Evolutionary conservation across 257 asterid genomes (phyloP).

Genomic region (Solanum piurae): DNA sequence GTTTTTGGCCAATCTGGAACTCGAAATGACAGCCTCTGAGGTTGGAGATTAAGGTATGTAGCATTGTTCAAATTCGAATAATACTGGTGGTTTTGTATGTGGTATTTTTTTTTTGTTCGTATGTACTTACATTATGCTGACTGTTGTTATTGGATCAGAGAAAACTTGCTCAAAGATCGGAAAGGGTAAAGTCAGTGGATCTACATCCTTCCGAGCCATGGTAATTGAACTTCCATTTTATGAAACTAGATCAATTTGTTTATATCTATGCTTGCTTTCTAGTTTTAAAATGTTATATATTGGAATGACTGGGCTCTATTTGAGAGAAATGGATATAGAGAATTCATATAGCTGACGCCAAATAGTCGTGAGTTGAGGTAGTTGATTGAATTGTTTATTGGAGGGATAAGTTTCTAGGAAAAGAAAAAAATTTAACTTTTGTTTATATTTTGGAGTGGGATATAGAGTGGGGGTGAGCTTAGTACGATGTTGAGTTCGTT

Average conservation of each 20-base stretch:
- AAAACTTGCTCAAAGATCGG: slow-evolving; percentile 42
- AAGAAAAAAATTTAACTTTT: not conserved
- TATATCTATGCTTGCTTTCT: not conserved
- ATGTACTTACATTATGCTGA: not conserved
- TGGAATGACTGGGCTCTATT: not conserved
- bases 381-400: not conserved
- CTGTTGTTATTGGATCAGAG: slow-evolving; percentile 29
- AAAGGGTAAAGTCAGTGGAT: slow-evolving; percentile 39
- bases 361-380: not conserved
- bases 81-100: not conserved
- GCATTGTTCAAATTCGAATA: not conserved
- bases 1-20: not conserved
- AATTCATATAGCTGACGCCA: not conserved
- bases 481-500: not conserved
- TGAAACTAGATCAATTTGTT: not conserved
- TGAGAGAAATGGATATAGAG: not conserved
- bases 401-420: not conserved
- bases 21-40: slow-evolving; percentile 28
- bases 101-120: not conserved
- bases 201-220: slow-evolving; percentile 46
- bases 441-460: not conserved
- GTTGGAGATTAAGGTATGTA: slow-evolving; percentile 37
- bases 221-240: slow-evolving; percentile 2
- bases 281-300: not conserved
- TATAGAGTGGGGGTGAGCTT: not conserved